Conservation (phyloP, 2,329 filamentous ascomycete species). For the Phialophora macrospora region DNA sequence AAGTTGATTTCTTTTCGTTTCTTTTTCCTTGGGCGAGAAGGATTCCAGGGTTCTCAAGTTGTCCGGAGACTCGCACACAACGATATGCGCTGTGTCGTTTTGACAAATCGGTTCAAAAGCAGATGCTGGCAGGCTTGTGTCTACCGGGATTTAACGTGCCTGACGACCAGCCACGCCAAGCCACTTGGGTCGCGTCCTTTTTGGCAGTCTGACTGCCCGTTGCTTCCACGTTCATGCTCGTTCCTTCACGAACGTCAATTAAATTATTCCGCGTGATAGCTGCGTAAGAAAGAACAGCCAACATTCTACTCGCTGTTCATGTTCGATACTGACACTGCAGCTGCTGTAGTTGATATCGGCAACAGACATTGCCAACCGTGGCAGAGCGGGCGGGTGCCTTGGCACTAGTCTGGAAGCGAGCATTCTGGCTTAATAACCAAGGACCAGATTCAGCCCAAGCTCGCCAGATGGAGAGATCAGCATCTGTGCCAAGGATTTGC, state of each 20-base stretch:
- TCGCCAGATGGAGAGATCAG: background rate
- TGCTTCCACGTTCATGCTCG: background rate
- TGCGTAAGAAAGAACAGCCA: background rate
- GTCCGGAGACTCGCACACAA: background rate
- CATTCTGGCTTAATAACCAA: background rate
- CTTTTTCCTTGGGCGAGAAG: background rate
- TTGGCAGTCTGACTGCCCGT: too few species aligned
- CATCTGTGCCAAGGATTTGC: background rate
- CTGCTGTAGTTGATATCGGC: too few species aligned
- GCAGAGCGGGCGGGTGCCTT: too few species aligned
- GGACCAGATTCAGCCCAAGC: background rate
- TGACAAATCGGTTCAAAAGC: background rate
- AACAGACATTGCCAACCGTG: too few species aligned
- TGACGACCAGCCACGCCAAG: too few species aligned
- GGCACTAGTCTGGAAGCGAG: background rate
- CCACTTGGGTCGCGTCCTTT: too few species aligned
- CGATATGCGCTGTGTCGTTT: background rate
- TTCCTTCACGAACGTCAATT: background rate
- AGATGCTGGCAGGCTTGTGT: background rate
- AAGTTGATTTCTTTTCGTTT: background rate
- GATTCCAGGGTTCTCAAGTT: background rate
- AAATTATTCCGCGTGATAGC: background rate
- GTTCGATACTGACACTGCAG: too few species aligned
- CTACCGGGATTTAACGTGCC: too few species aligned
- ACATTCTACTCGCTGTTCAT: background rate